A percentile compares a stretch with the other conserved stretches of the same genome.
These are phyloP conservation scores for Saccharomycopsis fodiens DNA, from an alignment of 805 yeast genomes.

Conservation along the genomic window DNA sequence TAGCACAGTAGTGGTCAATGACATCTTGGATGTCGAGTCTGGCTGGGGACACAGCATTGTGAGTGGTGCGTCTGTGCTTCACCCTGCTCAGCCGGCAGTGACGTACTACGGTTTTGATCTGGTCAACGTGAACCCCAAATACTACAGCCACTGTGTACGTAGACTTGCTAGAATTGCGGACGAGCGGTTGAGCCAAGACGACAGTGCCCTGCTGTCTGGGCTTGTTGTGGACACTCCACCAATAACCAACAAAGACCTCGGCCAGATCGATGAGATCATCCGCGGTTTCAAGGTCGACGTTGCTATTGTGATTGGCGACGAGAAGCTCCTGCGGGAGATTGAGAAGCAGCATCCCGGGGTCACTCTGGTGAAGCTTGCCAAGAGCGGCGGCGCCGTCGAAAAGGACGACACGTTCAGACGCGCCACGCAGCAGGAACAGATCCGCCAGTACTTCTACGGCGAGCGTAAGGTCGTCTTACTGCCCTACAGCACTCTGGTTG, in stretches of 20 bases:
- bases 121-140: conserved; percentile 41
- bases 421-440: conserved; percentile 64
- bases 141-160: conserved; percentile 24
- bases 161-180: conserved; percentile 31
- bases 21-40: conserved; percentile 68
- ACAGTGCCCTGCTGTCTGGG: conserved; percentile 41
- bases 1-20: conserved; percentile 78
- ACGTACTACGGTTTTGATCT: conserved; percentile 68
- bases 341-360: conserved; percentile 36
- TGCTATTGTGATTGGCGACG: conserved; percentile 70
- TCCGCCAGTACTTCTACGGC: conserved; percentile 89
- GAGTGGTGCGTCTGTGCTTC: conserved; percentile 67
- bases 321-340: conserved; percentile 57
- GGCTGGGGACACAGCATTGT: conserved; percentile 74
- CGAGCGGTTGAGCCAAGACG: conserved; percentile 44
- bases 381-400: conserved; percentile 72
- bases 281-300: conserved; percentile 50
- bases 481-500: conserved; percentile 79
- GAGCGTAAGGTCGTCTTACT: conserved; percentile 55
- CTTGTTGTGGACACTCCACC: conserved; percentile 71
- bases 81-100: conserved; percentile 86
- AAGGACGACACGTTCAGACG: conserved; percentile 63
- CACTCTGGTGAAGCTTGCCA: conserved; percentile 52
- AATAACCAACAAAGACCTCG: conserved; percentile 40
- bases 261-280: conserved; percentile 48